Percentiles rank a stretch among this genome's conserved stretches.
phyloP scores from a whole-genome alignment of 345 rosid genomes.

The Populus simonii region DNA sequence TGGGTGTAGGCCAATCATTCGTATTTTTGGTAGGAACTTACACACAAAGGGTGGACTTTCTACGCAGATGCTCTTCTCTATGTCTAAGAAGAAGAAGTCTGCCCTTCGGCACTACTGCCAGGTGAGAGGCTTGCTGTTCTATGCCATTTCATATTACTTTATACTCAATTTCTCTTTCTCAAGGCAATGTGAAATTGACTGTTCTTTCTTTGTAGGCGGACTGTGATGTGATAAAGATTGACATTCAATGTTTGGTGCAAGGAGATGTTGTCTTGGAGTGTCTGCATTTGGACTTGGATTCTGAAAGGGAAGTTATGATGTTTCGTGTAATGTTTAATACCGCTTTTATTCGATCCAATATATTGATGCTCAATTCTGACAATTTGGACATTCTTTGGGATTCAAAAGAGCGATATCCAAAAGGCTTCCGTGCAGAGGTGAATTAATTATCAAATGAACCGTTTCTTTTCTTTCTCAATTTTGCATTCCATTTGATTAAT shows the following conservation, averaged over 20 bases:
- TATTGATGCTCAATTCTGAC: conserved; percentile 87
- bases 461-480: not conserved
- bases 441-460: not conserved
- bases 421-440: conserved; percentile 96
- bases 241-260: conserved; percentile 92
- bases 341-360: conserved; percentile 95
- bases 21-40: conserved; percentile 84
- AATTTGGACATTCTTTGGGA: conserved; percentile 98
- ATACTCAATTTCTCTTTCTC: conserved; percentile 8
- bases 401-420: conserved; percentile 87
- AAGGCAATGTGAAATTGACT: conserved; percentile 3
- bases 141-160: not conserved
- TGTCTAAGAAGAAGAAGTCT: conserved; percentile 66
- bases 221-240: conserved; percentile 94
- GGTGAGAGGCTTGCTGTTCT: conserved; percentile 39
- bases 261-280: conserved; percentile 98
- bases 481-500: conserved; percentile 18
- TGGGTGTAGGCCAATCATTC: conserved; percentile 89
- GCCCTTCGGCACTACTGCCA: conserved; percentile 73
- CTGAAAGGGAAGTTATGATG: conserved; percentile 97
- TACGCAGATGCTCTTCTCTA: conserved; percentile 84
- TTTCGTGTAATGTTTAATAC: conserved; percentile 96
- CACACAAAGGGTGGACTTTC: conserved; percentile 60
- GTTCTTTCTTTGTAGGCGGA: conserved; percentile 60
- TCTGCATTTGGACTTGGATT: conserved; percentile 85